Evolutionary conservation across 1,139 yeast genomes (phyloP), one percentile per base, ranked within the genome.

Genomic region (Sugiyamaella sp.): DNA sequence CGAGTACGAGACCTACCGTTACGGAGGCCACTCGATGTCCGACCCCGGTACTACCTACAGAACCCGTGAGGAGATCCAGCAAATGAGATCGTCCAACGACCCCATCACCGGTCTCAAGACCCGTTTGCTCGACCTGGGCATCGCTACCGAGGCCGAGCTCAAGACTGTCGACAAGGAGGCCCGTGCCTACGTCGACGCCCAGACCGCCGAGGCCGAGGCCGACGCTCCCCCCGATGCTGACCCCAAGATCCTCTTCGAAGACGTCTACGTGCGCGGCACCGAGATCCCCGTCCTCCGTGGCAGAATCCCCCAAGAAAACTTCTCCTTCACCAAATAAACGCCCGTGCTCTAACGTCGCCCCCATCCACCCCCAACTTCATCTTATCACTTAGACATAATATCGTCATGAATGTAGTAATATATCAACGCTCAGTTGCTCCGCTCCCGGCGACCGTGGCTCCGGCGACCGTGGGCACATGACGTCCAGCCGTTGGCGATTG

Each of bases 1-100:
- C 67, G 99, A 93, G 80, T 93, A 87, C 76, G 97, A 91, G 79
- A 93, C 99, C 65, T 93, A 93, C 79, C 86, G 99, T 81, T 93
- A 93, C 74, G 98, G 99, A 80, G 99, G 99, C 73, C 99, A 93
- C 83, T 93, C 99, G 66, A 93, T 93, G 98, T 91, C 97, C 64
- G 98, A 93, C 76, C 98, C 98, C 69, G 98, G 98, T 81, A 93
- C 98, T 74, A 91, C 98, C 63, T 93, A 93, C 85, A 86, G 98
- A 83, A 93, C 99, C 71, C 90, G 99, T 80, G 99, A 93, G 79
- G 99, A 93, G 80, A 95, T 93, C 66, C 98, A 91, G 78, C 95
- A 93, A 80, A 91, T 93, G 97, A 87, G 99, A 81, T 89, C 97
- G 47, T 86, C 91, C 80, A 90, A 87, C 73, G 99, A 93, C 74